Percentiles rank a stretch among this genome's conserved stretches.
Evolutionary conservation across 306 rosid species (phyloP).

Genomic region (Trifolium dubium): DNA sequence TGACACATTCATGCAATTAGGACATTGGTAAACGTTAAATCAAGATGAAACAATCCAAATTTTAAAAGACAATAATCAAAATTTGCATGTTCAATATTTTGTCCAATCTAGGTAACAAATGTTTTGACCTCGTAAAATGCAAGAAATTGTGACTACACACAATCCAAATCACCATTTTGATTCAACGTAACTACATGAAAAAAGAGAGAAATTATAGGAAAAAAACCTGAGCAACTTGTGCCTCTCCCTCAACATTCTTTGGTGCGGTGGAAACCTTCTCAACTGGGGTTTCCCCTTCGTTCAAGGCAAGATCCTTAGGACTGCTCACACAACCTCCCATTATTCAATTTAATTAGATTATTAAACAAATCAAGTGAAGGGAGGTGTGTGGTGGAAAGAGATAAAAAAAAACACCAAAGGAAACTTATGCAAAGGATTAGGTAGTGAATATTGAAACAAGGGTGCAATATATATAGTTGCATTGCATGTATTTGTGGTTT

Average conservation of each 20-base stretch:
- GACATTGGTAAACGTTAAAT: too few species aligned
- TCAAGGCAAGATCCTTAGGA: slow-evolving; percentile 56
- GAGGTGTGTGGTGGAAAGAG: slow-evolving; percentile 34
- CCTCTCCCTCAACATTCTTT: slow-evolving; percentile 40
- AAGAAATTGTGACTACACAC: too few species aligned
- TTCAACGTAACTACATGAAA: too few species aligned
- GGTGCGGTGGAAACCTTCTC: slow-evolving; percentile 54
- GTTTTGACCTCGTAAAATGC: too few species aligned
- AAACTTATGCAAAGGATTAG: slow-evolving; percentile 42
- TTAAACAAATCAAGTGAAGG: slow-evolving; percentile 15
- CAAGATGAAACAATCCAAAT: too few species aligned
- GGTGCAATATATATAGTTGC: slow-evolving; percentile 32
- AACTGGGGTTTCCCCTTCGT: slow-evolving; percentile 35
- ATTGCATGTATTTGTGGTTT: slow-evolving; percentile 13
- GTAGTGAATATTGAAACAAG: background rate
- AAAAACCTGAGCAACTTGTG: slow-evolving; percentile 41
- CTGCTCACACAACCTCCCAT: slow-evolving; percentile 95
- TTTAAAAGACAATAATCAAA: too few species aligned
- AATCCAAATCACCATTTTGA: too few species aligned
- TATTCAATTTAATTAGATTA: slow-evolving; percentile 4
- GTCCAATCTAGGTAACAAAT: too few species aligned
- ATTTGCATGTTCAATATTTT: too few species aligned
- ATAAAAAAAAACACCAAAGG: background rate
- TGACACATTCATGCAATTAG: too few species aligned
- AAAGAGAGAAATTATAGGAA: background rate